A percentile compares a stretch with the other conserved stretches of the same genome.
Evolutionary conservation across 2,329 filamentous ascomycete genomes (phyloP).

Genomic region (Ceratocystis papillata): DNA sequence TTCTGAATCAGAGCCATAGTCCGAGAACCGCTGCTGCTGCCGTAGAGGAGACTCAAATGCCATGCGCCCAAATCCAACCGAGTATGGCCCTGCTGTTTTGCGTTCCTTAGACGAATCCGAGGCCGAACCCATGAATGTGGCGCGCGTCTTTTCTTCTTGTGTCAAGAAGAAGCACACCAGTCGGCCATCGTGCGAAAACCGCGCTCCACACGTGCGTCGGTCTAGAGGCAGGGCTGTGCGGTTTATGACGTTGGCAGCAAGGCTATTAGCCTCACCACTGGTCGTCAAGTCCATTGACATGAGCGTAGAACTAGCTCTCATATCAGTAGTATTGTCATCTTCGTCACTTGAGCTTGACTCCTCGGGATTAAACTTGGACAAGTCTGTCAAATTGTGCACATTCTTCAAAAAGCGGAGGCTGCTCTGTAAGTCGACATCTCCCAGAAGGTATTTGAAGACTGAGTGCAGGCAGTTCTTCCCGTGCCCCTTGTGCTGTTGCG

Average conservation of each 20-base stretch:
- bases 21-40: conserved; percentile 38
- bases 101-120: conserved; percentile 31
- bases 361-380: conserved; percentile 47
- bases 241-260: conserved; percentile 26
- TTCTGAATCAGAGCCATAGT: conserved; percentile 43
- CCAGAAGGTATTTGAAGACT: conserved; percentile 51
- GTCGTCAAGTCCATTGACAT: conserved; percentile 53
- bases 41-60: conserved; percentile 42
- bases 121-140: conserved; percentile 32
- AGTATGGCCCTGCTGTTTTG: conserved; percentile 44
- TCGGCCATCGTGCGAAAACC: conserved; percentile 51
- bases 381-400: conserved; percentile 42
- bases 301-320: conserved; percentile 43
- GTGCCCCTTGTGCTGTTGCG: conserved; percentile 44
- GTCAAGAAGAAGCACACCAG: conserved; percentile 59
- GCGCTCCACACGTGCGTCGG: conserved; percentile 48
- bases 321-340: conserved; percentile 54
- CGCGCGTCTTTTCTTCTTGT: conserved; percentile 50
- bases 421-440: conserved; percentile 49
- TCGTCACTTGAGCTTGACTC: conserved; percentile 80
- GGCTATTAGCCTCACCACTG: conserved; percentile 44
- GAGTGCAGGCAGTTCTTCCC: conserved; percentile 53
- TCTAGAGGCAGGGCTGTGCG: conserved; percentile 43
- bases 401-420: conserved; percentile 54
- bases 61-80: conserved; percentile 47